These are phyloP conservation scores for Tylopilus vinaceipallidus DNA, from an alignment of 768 basidiomycete genomes.

Conservation along the genomic window DNA sequence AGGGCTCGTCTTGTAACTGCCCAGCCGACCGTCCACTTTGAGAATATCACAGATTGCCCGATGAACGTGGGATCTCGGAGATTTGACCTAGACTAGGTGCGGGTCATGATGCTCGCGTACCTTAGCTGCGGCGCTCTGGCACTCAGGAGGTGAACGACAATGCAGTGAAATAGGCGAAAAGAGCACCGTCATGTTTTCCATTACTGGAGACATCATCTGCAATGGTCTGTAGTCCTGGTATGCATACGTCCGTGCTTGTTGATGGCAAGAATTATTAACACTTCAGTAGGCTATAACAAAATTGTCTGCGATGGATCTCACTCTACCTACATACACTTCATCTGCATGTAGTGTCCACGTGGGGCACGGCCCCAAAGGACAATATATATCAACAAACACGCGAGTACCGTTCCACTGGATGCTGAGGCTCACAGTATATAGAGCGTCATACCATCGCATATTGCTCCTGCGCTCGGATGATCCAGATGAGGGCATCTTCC, in stretches of 20 bases:
- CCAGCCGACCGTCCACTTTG: neutral
- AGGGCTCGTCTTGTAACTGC: too few species aligned
- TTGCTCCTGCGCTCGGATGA: neutral
- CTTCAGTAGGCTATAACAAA: neutral
- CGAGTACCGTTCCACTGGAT: too few species aligned
- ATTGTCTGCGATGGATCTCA: too few species aligned
- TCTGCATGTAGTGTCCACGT: too few species aligned
- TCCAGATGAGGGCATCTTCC: neutral
- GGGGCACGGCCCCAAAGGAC: too few species aligned
- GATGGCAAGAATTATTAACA: neutral
- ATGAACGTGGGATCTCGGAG: neutral
- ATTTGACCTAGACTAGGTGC: neutral
- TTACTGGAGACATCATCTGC: neutral
- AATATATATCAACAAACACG: too few species aligned
- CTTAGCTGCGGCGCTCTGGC: neutral
- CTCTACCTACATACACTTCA: too few species aligned
- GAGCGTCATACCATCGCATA: neutral
- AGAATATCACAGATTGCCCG: neutral
- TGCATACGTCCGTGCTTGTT: conserved; percentile 1
- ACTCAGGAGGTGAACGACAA: neutral
- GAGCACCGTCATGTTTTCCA: neutral
- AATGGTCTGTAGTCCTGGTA: neutral
- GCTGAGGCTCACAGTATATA: neutral
- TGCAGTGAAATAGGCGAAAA: neutral
- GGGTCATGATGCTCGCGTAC: neutral